A percentile compares a stretch with the other conserved stretches of the same genome.
phyloP scores from a whole-genome alignment of 2,329 filamentous ascomycete genomes.

The Colletotrichum magnum region DNA sequence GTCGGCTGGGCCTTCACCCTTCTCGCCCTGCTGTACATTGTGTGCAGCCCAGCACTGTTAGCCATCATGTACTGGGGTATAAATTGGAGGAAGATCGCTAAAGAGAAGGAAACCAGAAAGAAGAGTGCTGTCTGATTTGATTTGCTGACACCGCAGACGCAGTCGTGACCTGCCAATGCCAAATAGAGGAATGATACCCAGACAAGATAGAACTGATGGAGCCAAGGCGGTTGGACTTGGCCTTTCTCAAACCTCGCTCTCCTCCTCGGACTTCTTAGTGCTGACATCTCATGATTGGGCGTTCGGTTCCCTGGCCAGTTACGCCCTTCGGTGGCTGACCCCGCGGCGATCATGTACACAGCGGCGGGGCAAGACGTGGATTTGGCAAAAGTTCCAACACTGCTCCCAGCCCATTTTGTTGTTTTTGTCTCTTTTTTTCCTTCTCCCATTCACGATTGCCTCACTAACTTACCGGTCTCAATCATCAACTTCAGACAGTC shows the following conservation, averaged over 20 bases:
- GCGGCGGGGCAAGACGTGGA: not conserved
- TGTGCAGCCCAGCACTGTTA: constrained; percentile 56
- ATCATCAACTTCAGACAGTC: not conserved
- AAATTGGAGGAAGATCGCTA: constrained; percentile 57
- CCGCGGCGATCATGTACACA: not conserved
- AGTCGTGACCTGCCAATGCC: constrained; percentile 20
- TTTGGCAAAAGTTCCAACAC: not conserved
- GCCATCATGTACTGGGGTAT: constrained; percentile 59
- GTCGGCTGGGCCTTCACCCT: constrained; percentile 67
- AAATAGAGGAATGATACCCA: constrained; percentile 17
- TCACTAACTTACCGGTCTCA: not conserved
- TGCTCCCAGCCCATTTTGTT: not conserved
- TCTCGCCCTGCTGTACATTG: constrained; percentile 58
- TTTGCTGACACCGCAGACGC: not conserved
- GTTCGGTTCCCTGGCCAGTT: not conserved
- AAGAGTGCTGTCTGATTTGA: constrained; percentile 18
- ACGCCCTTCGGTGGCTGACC: constrained; percentile 3
- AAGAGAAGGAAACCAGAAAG: constrained; percentile 43
- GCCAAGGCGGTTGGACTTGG: not conserved
- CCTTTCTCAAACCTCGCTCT: not conserved
- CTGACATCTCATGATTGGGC: not conserved
- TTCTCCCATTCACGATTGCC: not conserved
- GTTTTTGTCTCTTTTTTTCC: not conserved
- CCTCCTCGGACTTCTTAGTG: not conserved
- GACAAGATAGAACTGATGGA: too few species aligned